Percentiles rank a stretch among this genome's conserved stretches.
Evolutionary conservation across 371 early-diverging fungal genomes (phyloP).

Genomic region (Haplosporangium sp.): DNA sequence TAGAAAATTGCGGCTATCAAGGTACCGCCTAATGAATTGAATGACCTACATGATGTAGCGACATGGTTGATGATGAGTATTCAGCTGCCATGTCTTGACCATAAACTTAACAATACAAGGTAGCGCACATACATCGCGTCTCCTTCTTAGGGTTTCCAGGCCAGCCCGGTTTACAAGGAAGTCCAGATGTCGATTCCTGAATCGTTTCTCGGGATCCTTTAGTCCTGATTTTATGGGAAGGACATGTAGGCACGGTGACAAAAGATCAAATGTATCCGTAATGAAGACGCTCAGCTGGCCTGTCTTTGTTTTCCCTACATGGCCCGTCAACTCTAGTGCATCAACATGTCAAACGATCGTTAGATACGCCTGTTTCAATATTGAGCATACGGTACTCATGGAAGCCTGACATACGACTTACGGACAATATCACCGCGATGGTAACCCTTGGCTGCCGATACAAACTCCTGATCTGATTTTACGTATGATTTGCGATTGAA

Average conservation of each 20-base stretch:
- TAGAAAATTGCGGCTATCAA: constrained; percentile 84
- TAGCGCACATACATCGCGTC: constrained; percentile 60
- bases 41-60: constrained; percentile 63
- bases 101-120: background rate
- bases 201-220: constrained; percentile 83
- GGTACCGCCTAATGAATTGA: constrained; percentile 78
- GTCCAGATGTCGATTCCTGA: constrained; percentile 90
- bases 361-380: background rate
- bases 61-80: background rate
- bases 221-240: constrained; percentile 81
- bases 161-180: constrained; percentile 85
- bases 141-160: constrained; percentile 62
- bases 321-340: constrained; percentile 74
- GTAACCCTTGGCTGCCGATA: constrained; percentile 55
- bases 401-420: constrained; percentile 34
- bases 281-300: constrained; percentile 89
- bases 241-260: constrained; percentile 90
- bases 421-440: constrained; percentile 77
- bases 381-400: no score
- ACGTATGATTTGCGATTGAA: constrained; percentile 62
- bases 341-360: background rate
- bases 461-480: constrained; percentile 62
- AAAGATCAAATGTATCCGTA: constrained; percentile 64
- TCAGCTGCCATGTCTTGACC: background rate
- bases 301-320: constrained; percentile 81